These are phyloP conservation scores for Hirsutella rhossiliensis DNA, from an alignment of 2,329 filamentous ascomycete species.

Conservation along the genomic window DNA sequence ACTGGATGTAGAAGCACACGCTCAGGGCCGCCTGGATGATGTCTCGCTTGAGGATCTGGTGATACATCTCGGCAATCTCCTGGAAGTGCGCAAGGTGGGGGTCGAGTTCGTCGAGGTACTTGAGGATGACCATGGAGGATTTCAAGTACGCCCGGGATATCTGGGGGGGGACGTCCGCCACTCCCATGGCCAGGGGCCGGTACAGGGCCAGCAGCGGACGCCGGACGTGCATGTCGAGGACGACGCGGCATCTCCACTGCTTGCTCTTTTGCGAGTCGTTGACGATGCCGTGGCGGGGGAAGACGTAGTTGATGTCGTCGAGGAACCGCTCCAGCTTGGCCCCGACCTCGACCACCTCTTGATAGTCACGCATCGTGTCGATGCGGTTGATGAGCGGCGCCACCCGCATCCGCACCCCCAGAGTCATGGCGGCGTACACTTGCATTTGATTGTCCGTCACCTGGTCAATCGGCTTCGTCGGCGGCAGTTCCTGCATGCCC, in stretches of 20 bases:
- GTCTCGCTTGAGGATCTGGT: slow-evolving; percentile 39
- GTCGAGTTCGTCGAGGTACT: slow-evolving; percentile 42
- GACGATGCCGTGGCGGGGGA: slow-evolving; percentile 31
- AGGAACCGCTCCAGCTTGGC: slow-evolving; percentile 39
- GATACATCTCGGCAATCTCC: slow-evolving; percentile 38
- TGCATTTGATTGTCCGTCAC: slow-evolving; percentile 41
- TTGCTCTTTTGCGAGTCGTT: slow-evolving; percentile 32
- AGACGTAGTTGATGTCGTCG: slow-evolving; percentile 41
- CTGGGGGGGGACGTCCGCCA: slow-evolving; percentile 34
- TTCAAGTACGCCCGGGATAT: slow-evolving; percentile 40
- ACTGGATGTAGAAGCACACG: slow-evolving; percentile 40
- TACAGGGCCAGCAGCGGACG: slow-evolving; percentile 40
- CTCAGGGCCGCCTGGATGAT: slow-evolving; percentile 43
- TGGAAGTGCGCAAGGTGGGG: slow-evolving; percentile 31
- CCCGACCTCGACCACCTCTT: slow-evolving; percentile 39
- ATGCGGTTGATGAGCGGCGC: slow-evolving; percentile 37
- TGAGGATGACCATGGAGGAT: slow-evolving; percentile 43
- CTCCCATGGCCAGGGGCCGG: slow-evolving; percentile 41
- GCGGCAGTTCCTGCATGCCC: slow-evolving; percentile 35
- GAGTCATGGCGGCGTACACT: slow-evolving; percentile 38
- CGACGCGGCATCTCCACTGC: slow-evolving; percentile 37
- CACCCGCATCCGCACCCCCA: slow-evolving; percentile 36
- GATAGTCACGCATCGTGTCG: slow-evolving; percentile 39
- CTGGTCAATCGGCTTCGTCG: slow-evolving; percentile 36
- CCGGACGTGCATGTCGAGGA: slow-evolving; percentile 42